Base-by-base conservation (phyloP, 2,329 filamentous ascomycete genomes). In the Madurella mycetomatis region DNA sequence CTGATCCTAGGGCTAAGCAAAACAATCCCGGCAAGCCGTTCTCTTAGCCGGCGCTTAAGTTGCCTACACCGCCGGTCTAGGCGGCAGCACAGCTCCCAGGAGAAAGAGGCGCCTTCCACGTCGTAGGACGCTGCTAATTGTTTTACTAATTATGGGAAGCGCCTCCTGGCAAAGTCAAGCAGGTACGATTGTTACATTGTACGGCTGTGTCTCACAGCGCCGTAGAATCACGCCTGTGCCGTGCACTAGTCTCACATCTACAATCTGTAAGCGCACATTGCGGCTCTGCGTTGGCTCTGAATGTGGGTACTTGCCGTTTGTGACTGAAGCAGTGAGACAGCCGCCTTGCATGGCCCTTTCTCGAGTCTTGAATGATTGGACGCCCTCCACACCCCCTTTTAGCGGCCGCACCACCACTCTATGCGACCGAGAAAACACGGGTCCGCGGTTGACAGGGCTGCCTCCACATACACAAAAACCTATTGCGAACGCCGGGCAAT, bases 1-100 rank as follows among this genome's bases (percentile, higher is more conserved):
- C 53, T 45, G 48, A 47, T 51, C 53, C 39, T 48, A 18, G 51
- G 53, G 48, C 48, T 55, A 48, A 51, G 39, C 19, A 18, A n/a
- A 48, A 44, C 43, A 43, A 55, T 55, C 49, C 44, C 44, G 31
- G 49, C 48, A 40, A 32, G 37, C 30, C 32, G 15, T 44, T 12
- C 31, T 25, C 43, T 45, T 48, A 30, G 16, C 44, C 53, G 48
- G 53, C 53, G 53, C 53, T 55, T 55, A 52, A 19, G 34, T 11
- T 9, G 9, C 34, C 34, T 4, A 37, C 34, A 37, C 34, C 34
- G 34, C 34, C 34, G 13, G 34, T 12, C 34, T 7, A 25, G 25
- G 25, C 4, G 25, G 25, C 25, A 25, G 25, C 25, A 25, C 25
- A 25, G 4, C 25, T 25, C 25, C 25, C 34, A 31, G 41, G n/a